These are phyloP conservation scores for Heritiera littoralis DNA, from an alignment of 345 rosid genomes.

Conservation along the genomic window DNA sequence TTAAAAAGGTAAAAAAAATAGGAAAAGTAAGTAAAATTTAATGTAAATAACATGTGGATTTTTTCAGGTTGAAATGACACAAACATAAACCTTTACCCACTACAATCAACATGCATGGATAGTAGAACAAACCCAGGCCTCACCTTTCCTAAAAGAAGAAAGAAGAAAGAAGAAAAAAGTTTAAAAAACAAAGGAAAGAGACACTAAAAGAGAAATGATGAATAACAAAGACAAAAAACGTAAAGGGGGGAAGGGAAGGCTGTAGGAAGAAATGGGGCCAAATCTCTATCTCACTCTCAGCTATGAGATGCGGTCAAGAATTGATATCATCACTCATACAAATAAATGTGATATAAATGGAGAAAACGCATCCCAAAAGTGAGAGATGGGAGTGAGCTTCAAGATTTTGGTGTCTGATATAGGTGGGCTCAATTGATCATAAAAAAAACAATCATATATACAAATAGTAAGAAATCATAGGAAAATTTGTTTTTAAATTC, in stretches of 20 bases:
- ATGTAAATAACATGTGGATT: no score
- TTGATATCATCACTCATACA: slow-evolving; percentile 18
- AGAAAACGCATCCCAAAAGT: no score
- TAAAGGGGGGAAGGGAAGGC: no score
- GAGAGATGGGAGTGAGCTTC: slow-evolving; percentile 27
- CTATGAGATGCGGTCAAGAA: slow-evolving; percentile 23
- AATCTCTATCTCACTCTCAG: background rate
- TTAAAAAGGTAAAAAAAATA: no score
- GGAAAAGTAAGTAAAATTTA: no score
- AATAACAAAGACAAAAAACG: background rate
- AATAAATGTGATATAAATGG: background rate
- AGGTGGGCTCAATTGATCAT: background rate
- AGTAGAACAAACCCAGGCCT: background rate
- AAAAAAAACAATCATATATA: background rate
- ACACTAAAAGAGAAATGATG: background rate
- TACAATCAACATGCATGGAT: no score
- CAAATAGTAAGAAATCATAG: no score
- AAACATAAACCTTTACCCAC: no score
- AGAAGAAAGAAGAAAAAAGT: background rate
- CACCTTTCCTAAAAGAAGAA: background rate
- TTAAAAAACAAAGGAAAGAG: background rate
- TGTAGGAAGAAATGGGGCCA: no score
- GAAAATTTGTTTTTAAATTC: no score
- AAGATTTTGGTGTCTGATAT: slow-evolving; percentile 30
- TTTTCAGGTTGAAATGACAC: no score